These are phyloP conservation scores for Pelargonium australe DNA, from an alignment of 441 rosid species.

Conservation along the genomic window DNA sequence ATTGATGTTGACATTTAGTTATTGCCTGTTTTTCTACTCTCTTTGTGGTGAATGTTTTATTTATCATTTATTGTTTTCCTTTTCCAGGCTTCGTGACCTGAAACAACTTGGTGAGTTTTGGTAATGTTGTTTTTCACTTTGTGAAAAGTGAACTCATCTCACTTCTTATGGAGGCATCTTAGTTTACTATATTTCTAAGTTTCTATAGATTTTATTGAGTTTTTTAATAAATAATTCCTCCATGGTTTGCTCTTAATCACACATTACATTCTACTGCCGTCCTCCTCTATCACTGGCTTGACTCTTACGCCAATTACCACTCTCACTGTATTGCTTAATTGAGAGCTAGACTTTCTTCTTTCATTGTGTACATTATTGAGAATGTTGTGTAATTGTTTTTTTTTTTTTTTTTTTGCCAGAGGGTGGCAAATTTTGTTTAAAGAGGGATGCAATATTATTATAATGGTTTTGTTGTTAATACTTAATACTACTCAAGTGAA, in stretches of 20 bases:
- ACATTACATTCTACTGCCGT: background rate
- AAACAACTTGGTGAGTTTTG: constrained; percentile 74
- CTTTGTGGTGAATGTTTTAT: background rate
- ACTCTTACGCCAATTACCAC: background rate
- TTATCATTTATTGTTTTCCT: background rate
- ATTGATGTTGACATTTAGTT: background rate
- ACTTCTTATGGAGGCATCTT: no score
- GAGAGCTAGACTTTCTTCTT: background rate
- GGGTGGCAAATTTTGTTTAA: no score
- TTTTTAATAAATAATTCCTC: no score
- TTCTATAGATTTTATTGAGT: background rate
- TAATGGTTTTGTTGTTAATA: background rate
- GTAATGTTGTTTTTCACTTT: no score
- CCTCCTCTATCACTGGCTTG: background rate
- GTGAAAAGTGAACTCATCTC: no score
- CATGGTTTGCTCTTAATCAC: background rate
- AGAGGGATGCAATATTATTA: background rate
- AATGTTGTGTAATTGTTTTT: background rate
- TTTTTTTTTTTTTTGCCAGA: no score
- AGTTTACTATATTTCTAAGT: background rate
- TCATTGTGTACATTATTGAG: background rate
- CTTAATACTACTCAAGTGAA: background rate
- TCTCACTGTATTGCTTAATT: background rate
- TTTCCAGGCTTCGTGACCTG: constrained; percentile 78
- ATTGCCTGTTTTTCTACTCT: background rate